Evolutionary conservation across 306 rosid species (phyloP).

Genomic region (Cicer arietinum): DNA sequence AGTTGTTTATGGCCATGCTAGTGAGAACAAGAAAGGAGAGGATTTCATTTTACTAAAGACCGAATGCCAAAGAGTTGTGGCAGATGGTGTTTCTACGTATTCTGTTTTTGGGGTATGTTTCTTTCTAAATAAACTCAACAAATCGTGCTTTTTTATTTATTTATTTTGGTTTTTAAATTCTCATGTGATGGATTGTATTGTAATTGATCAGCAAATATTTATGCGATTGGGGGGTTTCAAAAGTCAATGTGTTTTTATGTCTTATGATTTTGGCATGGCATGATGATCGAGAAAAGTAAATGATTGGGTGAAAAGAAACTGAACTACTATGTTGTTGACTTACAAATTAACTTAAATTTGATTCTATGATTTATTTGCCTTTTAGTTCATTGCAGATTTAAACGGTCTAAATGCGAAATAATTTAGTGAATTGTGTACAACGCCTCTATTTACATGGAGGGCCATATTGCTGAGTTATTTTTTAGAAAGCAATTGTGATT

Average conservation of each 20-base stretch:
- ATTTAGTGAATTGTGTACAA: conserved; percentile 1
- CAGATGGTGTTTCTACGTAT: conserved; percentile 85
- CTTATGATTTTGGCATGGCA: conserved; percentile 28
- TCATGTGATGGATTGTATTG: conserved; percentile 18
- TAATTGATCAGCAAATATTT: not conserved
- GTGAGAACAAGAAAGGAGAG: conserved; percentile 91
- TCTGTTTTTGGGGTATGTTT: conserved; percentile 80
- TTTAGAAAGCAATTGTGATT: conserved; percentile 8
- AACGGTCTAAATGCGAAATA: not conserved
- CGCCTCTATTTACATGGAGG: not conserved
- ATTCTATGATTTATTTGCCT: not conserved
- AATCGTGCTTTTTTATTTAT: not conserved
- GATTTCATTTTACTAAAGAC: conserved; percentile 77
- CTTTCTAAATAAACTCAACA: not conserved
- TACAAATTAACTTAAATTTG: not conserved
- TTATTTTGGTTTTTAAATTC: not conserved
- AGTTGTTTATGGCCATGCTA: conserved; percentile 67
- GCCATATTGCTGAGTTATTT: conserved; percentile 1
- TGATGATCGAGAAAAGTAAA: conserved; percentile 28
- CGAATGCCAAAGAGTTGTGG: conserved; percentile 78
- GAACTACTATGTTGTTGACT: conserved; percentile 13
- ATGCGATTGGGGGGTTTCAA: conserved; percentile 20
- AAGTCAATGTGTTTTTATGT: conserved; percentile 24
- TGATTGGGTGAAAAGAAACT: conserved; percentile 19
- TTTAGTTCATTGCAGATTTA: not conserved